phyloP scores from a whole-genome alignment of 345 rosid genomes.

The Sapria himalayana region DNA sequence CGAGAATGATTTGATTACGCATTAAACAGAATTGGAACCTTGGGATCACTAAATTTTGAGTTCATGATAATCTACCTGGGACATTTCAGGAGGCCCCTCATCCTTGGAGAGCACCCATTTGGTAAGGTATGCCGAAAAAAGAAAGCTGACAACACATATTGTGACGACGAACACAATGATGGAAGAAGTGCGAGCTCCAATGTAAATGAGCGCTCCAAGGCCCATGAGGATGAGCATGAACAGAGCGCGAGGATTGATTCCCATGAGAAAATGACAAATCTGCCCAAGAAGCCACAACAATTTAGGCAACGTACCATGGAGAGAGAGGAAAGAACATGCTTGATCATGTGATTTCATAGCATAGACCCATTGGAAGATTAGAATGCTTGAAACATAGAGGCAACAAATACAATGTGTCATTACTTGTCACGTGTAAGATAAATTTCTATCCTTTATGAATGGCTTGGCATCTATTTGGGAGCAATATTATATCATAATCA shows the following conservation, averaged over 20 bases:
- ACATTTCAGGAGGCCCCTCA: slow-evolving; percentile 98
- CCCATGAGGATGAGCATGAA: slow-evolving; percentile 42
- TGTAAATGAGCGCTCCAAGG: slow-evolving; percentile 52
- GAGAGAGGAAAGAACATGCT: background rate
- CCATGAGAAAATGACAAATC: slow-evolving; percentile 67
- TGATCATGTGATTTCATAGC: background rate
- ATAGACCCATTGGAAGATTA: too few relatives aligned
- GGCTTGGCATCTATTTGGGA: too few relatives aligned
- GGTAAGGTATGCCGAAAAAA: slow-evolving; percentile 52
- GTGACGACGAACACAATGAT: slow-evolving; percentile 81
- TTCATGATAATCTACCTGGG: slow-evolving; percentile 43
- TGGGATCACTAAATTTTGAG: too few relatives aligned
- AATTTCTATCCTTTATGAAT: too few relatives aligned
- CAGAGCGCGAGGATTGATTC: slow-evolving; percentile 63
- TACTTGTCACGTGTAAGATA: too few relatives aligned
- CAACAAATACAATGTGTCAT: too few relatives aligned
- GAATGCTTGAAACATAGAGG: too few relatives aligned
- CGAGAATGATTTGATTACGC: too few relatives aligned
- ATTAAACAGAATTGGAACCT: too few relatives aligned
- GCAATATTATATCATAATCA: too few relatives aligned
- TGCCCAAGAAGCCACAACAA: slow-evolving; percentile 15
- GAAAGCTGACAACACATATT: slow-evolving; percentile 66
- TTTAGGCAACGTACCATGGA: background rate
- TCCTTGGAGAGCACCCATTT: slow-evolving; percentile 97
- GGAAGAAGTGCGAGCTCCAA: slow-evolving; percentile 86